Percentiles rank a stretch among this genome's conserved stretches.
Conservation (phyloP, 2,329 filamentous ascomycete species). For the Fulvia fulva region DNA sequence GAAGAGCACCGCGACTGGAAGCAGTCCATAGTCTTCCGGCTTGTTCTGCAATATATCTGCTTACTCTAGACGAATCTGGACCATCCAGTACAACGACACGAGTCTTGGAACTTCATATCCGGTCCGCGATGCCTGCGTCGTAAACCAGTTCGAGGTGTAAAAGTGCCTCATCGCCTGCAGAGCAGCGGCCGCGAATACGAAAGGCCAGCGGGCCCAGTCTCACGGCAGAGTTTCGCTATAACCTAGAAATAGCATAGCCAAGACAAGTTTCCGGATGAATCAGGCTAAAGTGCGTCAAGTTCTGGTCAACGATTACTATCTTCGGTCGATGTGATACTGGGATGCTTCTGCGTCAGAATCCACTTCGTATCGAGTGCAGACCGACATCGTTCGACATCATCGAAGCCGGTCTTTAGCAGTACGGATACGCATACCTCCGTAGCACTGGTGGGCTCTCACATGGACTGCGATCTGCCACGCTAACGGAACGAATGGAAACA, state of each 20-base stretch:
- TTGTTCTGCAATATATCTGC: too few species aligned
- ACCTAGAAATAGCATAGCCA: not conserved
- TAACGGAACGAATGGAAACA: not conserved
- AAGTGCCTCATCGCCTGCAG: too few species aligned
- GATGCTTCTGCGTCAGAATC: not conserved
- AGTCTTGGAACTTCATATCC: too few species aligned
- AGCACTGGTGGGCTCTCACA: not conserved
- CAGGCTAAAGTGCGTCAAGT: not conserved
- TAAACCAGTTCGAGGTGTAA: too few species aligned
- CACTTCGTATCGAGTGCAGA: not conserved
- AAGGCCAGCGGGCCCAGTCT: too few species aligned
- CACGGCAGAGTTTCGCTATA: not conserved
- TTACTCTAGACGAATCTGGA: too few species aligned
- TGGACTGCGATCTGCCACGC: not conserved
- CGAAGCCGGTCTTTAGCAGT: not conserved
- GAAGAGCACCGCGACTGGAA: too few species aligned
- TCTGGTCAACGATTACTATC: not conserved
- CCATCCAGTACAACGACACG: too few species aligned
- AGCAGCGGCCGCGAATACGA: too few species aligned
- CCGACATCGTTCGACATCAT: not conserved
- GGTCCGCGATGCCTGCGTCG: too few species aligned
- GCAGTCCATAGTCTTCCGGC: too few species aligned
- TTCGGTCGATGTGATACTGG: not conserved
- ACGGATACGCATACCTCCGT: not conserved
- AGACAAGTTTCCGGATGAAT: not conserved